Conservation (phyloP, 2,329 filamentous ascomycete genomes). For the Allantophomopsis cytisporea region DNA sequence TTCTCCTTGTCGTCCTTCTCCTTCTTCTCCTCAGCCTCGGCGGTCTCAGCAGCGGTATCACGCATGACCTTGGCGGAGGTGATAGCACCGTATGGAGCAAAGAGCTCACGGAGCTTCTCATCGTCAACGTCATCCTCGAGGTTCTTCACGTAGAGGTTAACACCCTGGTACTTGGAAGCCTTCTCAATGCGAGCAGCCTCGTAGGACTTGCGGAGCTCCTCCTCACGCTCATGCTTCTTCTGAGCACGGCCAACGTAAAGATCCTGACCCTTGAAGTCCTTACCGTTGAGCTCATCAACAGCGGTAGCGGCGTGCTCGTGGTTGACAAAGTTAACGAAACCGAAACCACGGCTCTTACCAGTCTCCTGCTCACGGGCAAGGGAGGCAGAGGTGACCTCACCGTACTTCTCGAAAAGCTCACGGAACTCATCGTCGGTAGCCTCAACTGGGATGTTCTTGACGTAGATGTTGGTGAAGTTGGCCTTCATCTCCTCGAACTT, state of each 20-base stretch:
- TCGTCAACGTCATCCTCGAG: slow-evolving; percentile 94
- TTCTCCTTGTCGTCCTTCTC: slow-evolving; percentile 36
- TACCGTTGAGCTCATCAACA: slow-evolving; percentile 84
- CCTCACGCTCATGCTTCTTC: slow-evolving; percentile 99
- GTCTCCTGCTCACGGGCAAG: slow-evolving; percentile 73
- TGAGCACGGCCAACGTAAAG: slow-evolving; percentile 96
- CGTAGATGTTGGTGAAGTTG: slow-evolving; percentile 99
- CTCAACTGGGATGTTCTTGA: slow-evolving; percentile 89
- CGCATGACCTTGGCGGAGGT: slow-evolving; percentile 99
- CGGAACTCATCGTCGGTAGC: slow-evolving; percentile 91
- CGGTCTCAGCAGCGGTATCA: slow-evolving; percentile 49
- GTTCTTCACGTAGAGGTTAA: slow-evolving; percentile 99
- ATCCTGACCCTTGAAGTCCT: slow-evolving; percentile 86
- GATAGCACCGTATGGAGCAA: slow-evolving; percentile 82
- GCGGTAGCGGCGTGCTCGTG: slow-evolving; percentile 79
- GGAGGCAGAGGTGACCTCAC: slow-evolving; percentile 90
- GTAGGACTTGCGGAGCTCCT: slow-evolving; percentile 97
- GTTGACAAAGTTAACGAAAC: slow-evolving; percentile 89
- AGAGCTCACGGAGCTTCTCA: slow-evolving; percentile 91
- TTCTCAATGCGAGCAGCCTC: slow-evolving; percentile 96
- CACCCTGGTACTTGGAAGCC: slow-evolving; percentile 97
- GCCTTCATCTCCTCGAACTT: slow-evolving; percentile 99
- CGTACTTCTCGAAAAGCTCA: slow-evolving; percentile 79
- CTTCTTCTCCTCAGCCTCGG: slow-evolving; percentile 28
- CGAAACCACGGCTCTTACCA: slow-evolving; percentile 89